Percentiles rank a stretch among this genome's conserved stretches.
phyloP scores from a whole-genome alignment of 306 rosid species.

The Fragaria vesca region DNA sequence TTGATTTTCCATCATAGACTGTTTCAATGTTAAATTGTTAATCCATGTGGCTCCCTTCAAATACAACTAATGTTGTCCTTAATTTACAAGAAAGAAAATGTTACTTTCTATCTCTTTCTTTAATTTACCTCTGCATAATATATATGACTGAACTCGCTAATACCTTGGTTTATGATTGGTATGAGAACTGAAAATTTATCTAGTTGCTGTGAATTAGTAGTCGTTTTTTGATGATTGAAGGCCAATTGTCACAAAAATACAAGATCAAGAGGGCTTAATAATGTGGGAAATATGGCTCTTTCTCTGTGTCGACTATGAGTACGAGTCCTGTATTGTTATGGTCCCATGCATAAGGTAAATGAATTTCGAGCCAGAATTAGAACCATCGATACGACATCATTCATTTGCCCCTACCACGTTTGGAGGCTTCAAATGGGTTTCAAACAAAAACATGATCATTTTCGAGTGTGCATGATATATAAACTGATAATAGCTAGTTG shows the following conservation, averaged over 20 bases:
- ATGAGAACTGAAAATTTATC: neutral
- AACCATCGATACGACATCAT: slow-evolving; percentile 3
- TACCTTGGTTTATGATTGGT: neutral
- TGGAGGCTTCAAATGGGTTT: neutral
- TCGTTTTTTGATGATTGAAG: neutral
- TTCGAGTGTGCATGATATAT: neutral
- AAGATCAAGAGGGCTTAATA: neutral
- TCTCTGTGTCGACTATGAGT: neutral
- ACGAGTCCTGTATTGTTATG: neutral
- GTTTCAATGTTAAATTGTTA: neutral
- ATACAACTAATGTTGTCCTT: neutral
- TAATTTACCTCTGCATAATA: neutral
- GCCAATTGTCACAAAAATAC: neutral
- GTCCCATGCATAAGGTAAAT: slow-evolving; percentile 7
- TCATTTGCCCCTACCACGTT: slow-evolving; percentile 12
- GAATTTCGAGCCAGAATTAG: neutral
- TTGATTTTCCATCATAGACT: neutral
- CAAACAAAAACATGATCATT: neutral
- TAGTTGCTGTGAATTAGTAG: neutral
- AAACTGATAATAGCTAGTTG: neutral
- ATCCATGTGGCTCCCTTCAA: neutral
- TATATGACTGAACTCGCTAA: neutral
- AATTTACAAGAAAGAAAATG: neutral
- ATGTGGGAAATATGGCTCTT: neutral
- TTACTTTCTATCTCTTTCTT: neutral